Base-by-base conservation (phyloP, 2,329 filamentous ascomycete species). In the Ophiostoma populinum region DNA sequence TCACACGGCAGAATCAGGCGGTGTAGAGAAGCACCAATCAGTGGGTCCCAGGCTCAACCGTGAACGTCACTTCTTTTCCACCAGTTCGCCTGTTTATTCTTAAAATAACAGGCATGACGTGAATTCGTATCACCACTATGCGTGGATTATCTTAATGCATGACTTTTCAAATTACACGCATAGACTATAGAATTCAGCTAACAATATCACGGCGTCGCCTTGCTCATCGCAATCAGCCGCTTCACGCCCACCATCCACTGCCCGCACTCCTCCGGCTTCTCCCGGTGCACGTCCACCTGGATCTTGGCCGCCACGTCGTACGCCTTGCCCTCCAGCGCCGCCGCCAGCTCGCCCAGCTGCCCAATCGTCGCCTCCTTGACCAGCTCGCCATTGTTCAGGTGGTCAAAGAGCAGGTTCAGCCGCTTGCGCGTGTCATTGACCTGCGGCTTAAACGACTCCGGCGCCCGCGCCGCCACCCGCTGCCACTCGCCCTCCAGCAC, bases 401-500 rank as follows among this genome's bases (percentile, higher is more conserved):
- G 85, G 51, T 98, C 87, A 53, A 94, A 95, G n/a, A 98, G 63
- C 33, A 94, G 75, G 48, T 80, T 81, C 40, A 98, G 67, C 19
- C 90, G 75, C 59, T 93, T 93, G 53, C 93, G 82, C 2, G 86
- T 90, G 52, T 95, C 90, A 48, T 83, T 80, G 15, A 98, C 85
- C 53, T 95, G 86, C 11, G 75, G 68, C 43, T 81, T 77, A 59
- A 90, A 94, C 12, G 77, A 75, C n/a, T 77, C 63, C 13, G 90
- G 90, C 1, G 90, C 90, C 46, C 82, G 79, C 21, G 75, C 61
- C 40, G 86, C 86, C 37, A 98, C 80, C 22, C 85, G 80, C 47
- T 87, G 76, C 72, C 95, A 85, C 47, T 95, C 87, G 21, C 69
- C 67, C 36, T 63, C 76, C 32, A 98, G 66, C 24, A 92, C 70